These are phyloP conservation scores for Boletus barrowsii DNA, from an alignment of 768 basidiomycete genomes.

Conservation along the genomic window DNA sequence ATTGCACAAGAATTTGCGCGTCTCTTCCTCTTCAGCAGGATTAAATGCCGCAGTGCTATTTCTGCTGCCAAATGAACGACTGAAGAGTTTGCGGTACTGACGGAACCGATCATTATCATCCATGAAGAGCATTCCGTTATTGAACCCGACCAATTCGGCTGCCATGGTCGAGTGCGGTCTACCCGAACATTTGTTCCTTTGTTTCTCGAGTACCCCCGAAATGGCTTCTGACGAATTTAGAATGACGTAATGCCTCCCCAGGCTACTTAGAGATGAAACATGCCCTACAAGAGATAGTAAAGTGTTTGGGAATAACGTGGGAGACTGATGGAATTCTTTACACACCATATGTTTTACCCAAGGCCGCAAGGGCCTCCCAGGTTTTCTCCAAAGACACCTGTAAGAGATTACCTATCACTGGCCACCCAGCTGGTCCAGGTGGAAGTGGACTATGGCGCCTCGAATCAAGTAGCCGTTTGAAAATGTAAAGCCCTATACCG, in stretches of 20 bases:
- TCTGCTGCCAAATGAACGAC: slow-evolving; percentile 10
- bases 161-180: slow-evolving; percentile 19
- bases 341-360: slow-evolving; percentile 53
- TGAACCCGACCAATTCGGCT: slow-evolving; percentile 21
- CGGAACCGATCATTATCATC: slow-evolving; percentile 11
- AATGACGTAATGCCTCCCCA: slow-evolving; percentile 48
- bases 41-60: slow-evolving; percentile 8
- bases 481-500: slow-evolving; percentile 11
- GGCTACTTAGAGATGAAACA: slow-evolving; percentile 22
- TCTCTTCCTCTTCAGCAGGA: slow-evolving; percentile 18
- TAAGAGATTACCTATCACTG: slow-evolving; percentile 52
- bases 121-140: slow-evolving; percentile 5
- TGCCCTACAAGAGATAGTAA: slow-evolving; percentile 25
- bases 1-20: slow-evolving; percentile 13
- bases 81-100: slow-evolving; percentile 12
- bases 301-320: background rate
- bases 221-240: slow-evolving; percentile 46
- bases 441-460: slow-evolving; percentile 4
- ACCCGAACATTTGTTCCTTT: slow-evolving; percentile 50
- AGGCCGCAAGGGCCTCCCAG: slow-evolving; percentile 51
- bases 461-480: slow-evolving; percentile 1
- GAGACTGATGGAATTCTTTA: background rate
- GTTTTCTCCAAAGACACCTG: slow-evolving; percentile 49
- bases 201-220: slow-evolving; percentile 50
- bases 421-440: slow-evolving; percentile 26